A percentile compares a stretch with the other conserved stretches of the same genome.
Evolutionary conservation across 73 alveolate genomes (phyloP).

Genomic region (Diophrys sp.): DNA sequence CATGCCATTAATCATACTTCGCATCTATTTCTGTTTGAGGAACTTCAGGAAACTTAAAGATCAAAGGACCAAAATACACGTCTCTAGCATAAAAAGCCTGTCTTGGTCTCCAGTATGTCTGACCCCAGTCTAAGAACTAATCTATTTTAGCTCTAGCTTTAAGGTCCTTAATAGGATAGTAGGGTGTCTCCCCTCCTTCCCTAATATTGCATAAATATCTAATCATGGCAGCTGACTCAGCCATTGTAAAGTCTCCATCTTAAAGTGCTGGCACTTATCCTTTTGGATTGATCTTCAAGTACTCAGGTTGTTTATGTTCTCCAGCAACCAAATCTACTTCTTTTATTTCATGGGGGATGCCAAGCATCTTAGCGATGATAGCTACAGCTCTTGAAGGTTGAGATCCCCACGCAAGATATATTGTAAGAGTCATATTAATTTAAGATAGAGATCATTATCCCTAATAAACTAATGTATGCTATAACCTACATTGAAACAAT

Average conservation of each 20-base stretch:
- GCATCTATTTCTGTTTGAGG: neutral
- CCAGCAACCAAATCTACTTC: neutral
- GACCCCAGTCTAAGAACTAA: neutral
- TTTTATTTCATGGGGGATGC: neutral
- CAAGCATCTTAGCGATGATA: neutral
- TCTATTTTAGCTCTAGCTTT: conserved; percentile 10
- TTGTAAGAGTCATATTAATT: too few species aligned
- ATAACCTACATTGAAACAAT: conserved; percentile 4
- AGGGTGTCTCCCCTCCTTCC: neutral
- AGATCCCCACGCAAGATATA: too few species aligned
- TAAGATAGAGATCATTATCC: conserved; percentile 13
- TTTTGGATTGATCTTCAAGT: conserved; percentile 3
- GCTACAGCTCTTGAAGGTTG: neutral
- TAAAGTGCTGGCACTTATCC: conserved; percentile 21
- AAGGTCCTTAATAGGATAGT: conserved; percentile 1
- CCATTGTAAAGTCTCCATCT: conserved; percentile 13
- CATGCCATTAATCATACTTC: neutral
- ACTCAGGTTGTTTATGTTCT: neutral
- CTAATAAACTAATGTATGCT: conserved; percentile 13
- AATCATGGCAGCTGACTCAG: conserved; percentile 13
- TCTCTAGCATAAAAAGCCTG: conserved; percentile 27
- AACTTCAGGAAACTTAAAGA: too few species aligned
- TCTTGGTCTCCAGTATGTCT: neutral
- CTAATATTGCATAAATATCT: conserved; percentile 3
- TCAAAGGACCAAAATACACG: too few species aligned